A percentile compares a stretch with the other conserved stretches of the same genome.
These are phyloP conservation scores for Phytophthora sp. DNA, from an alignment of 352 stramenopile species.

Conservation along the genomic window DNA sequence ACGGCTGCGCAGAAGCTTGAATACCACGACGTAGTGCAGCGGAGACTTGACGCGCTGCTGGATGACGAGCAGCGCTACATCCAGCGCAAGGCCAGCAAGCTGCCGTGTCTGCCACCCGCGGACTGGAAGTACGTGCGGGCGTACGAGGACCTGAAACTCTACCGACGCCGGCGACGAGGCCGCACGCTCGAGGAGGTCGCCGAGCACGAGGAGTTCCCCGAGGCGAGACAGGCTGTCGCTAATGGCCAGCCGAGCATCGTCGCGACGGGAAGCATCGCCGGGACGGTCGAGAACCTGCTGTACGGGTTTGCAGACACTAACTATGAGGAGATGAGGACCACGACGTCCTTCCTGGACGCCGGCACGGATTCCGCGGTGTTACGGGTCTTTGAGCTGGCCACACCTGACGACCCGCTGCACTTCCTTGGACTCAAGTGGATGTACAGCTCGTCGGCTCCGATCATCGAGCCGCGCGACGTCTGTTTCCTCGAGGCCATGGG, in stretches of 20 bases:
- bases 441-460: constrained; percentile 22
- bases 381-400: constrained; percentile 37
- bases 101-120: constrained; percentile 35
- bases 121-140: constrained; percentile 52
- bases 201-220: constrained; percentile 25
- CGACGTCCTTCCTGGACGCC: constrained; percentile 34
- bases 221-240: constrained; percentile 18
- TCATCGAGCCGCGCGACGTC: constrained; percentile 40
- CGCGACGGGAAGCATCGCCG: constrained; percentile 40
- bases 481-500: constrained; percentile 41
- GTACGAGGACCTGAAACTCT: constrained; percentile 49
- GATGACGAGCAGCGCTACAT: constrained; percentile 37
- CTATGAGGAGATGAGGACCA: constrained; percentile 38
- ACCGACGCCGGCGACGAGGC: constrained; percentile 27
- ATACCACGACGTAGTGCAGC: constrained; percentile 30
- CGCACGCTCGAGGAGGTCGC: constrained; percentile 25
- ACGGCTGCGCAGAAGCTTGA: constrained; percentile 41
- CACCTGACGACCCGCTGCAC: constrained; percentile 36
- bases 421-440: constrained; percentile 54
- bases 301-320: constrained; percentile 37
- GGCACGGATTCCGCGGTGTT: constrained; percentile 40
- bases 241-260: constrained; percentile 43
- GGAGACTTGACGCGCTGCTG: constrained; percentile 27
- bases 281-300: constrained; percentile 42
- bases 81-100: constrained; percentile 19